These are phyloP conservation scores for Isatis tinctoria DNA, from an alignment of 345 rosid genomes.

Conservation along the genomic window DNA sequence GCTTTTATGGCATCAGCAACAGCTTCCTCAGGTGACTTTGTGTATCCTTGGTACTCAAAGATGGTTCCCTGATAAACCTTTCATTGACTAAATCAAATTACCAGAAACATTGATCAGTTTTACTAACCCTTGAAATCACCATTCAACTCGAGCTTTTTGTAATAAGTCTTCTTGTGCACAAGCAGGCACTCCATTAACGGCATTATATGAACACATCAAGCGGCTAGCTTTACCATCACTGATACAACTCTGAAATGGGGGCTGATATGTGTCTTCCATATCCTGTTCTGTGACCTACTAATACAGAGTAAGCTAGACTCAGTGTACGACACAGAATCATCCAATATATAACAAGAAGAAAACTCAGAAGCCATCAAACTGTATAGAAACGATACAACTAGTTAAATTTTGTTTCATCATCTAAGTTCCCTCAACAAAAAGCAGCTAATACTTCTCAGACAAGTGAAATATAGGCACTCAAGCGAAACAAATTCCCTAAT, in stretches of 20 bases:
- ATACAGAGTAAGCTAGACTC: constrained; percentile 1
- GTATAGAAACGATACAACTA: not conserved
- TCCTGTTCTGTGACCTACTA: constrained; percentile 84
- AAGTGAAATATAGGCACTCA: too few relatives aligned
- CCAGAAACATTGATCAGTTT: not conserved
- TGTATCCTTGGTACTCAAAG: constrained; percentile 63
- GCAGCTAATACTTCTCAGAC: too few relatives aligned
- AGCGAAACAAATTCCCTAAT: too few relatives aligned
- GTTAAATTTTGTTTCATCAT: not conserved
- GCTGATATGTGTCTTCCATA: constrained; percentile 76
- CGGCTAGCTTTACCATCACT: constrained; percentile 85
- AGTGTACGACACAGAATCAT: not conserved
- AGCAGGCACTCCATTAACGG: constrained; percentile 84
- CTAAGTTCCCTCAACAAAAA: too few relatives aligned
- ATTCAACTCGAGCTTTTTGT: constrained; percentile 64
- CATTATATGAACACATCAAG: constrained; percentile 93
- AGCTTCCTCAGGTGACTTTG: constrained; percentile 63
- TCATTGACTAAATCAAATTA: not conserved
- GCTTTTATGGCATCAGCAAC: constrained; percentile 81
- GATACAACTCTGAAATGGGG: constrained; percentile 75
- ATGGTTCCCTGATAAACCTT: constrained; percentile 36
- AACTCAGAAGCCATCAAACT: not conserved
- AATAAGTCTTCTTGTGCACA: constrained; percentile 68
- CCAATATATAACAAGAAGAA: not conserved
- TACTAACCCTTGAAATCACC: constrained; percentile 82